These are phyloP conservation scores for Colletotrichum eleusines DNA, from an alignment of 2,329 filamentous ascomycete genomes.

Conservation along the genomic window DNA sequence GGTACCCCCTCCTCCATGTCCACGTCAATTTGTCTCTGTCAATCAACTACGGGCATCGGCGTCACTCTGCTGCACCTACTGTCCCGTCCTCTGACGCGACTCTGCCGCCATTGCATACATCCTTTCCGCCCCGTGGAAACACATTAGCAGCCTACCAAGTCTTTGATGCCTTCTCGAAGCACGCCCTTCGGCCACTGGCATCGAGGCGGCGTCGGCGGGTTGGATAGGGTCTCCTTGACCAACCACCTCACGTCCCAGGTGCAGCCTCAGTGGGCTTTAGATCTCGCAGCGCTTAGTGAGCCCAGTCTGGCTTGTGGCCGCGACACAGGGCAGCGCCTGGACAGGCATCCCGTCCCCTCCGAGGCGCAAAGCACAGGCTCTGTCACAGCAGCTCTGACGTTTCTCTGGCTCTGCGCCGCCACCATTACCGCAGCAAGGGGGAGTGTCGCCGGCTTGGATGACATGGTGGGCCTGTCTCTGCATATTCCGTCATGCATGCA, in stretches of 20 bases:
- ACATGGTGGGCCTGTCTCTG: constrained; percentile 61
- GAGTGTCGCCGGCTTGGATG: constrained; percentile 55
- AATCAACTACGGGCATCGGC: constrained; percentile 23
- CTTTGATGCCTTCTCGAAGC: constrained; percentile 38
- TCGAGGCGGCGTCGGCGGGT: constrained; percentile 9
- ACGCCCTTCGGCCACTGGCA: constrained; percentile 21
- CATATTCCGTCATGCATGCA: constrained; percentile 71
- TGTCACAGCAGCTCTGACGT: constrained; percentile 47
- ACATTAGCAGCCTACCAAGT: constrained; percentile 19
- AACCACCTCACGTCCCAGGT: constrained; percentile 24
- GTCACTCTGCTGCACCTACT: constrained; percentile 17
- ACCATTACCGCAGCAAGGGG: constrained; percentile 44
- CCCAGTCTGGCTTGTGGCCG: constrained; percentile 28
- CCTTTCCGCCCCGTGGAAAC: background rate
- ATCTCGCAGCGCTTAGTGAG: constrained; percentile 38
- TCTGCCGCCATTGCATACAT: constrained; percentile 3
- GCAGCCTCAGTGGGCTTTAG: constrained; percentile 30
- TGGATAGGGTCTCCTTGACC: constrained; percentile 21
- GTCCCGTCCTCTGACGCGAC: constrained; percentile 25
- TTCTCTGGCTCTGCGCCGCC: constrained; percentile 41
- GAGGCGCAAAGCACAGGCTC: constrained; percentile 34
- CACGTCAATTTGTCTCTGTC: constrained; percentile 38
- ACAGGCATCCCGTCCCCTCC: constrained; percentile 34
- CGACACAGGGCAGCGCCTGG: constrained; percentile 34
- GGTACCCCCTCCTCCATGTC: constrained; percentile 16